Conservation (phyloP, 805 yeast genomes). For the Maudiozyma bulderi region DNA sequence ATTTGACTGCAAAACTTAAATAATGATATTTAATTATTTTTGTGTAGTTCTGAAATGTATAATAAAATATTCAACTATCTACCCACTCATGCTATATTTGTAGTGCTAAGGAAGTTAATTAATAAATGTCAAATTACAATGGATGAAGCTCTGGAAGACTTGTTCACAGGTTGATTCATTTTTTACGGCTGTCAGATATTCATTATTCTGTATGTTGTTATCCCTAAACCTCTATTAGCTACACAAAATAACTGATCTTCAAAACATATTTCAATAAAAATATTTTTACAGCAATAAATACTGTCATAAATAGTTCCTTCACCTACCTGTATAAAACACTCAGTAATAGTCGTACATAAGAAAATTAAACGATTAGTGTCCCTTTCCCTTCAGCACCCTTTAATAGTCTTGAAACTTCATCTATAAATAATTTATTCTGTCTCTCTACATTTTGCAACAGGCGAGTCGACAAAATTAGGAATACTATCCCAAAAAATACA, state of each 20-base stretch:
- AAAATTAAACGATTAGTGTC: too few relatives aligned
- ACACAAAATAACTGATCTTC: not conserved
- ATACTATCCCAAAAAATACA: not conserved
- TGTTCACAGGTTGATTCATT: not conserved
- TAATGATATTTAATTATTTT: too few relatives aligned
- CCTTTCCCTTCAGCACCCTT: not conserved
- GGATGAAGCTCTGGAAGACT: not conserved
- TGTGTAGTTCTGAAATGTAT: not conserved
- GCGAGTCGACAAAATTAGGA: not conserved
- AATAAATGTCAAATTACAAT: not conserved
- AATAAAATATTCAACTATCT: not conserved
- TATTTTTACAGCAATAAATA: not conserved
- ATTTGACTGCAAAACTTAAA: not conserved
- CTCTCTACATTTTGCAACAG: not conserved
- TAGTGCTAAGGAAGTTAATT: not conserved
- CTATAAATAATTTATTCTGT: not conserved
- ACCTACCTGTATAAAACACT: not conserved
- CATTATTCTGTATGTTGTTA: not conserved
- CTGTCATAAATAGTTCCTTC: not conserved
- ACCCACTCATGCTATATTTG: not conserved
- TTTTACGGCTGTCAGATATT: not conserved
- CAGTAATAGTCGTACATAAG: not conserved
- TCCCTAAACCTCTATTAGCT: not conserved
- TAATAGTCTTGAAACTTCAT: not conserved
- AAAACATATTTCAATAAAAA: not conserved